Percentiles rank a stretch among this genome's conserved stretches.
Conservation (phyloP, 2,329 filamentous ascomycete species). For the Parafenestella ontariensis region DNA sequence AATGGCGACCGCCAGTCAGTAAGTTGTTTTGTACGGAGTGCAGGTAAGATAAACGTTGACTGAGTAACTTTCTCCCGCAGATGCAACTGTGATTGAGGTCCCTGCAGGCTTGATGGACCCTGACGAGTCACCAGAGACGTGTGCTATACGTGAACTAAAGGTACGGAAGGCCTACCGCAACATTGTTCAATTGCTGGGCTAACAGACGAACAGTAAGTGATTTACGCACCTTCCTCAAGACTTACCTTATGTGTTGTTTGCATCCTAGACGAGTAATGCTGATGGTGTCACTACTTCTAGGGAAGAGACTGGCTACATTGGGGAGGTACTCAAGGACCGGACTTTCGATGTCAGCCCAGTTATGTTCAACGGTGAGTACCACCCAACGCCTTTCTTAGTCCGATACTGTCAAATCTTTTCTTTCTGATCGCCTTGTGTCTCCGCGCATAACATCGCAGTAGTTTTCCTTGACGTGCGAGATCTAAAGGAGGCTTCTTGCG, state of each 20-base stretch:
- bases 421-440: not conserved
- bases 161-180: not conserved
- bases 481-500: not conserved
- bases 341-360: conserved; percentile 48
- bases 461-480: not conserved
- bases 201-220: not conserved
- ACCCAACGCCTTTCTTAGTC: not conserved
- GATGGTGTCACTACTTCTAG: not conserved
- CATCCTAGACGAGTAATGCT: not conserved
- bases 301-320: conserved; percentile 71
- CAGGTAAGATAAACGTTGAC: not conserved
- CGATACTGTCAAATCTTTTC: not conserved
- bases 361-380: conserved; percentile 53
- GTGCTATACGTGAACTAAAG: conserved; percentile 66
- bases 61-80: not conserved
- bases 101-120: conserved; percentile 68
- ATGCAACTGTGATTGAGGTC: conserved; percentile 67
- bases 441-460: not conserved
- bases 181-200: not conserved
- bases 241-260: not conserved
- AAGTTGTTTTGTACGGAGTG: not conserved
- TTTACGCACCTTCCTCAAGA: not conserved
- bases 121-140: conserved; percentile 63
- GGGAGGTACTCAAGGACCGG: conserved; percentile 45
- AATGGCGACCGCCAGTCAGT: conserved; percentile 66